Percentiles rank a stretch among this genome's conserved stretches.
Evolutionary conservation across 768 basidiomycete species (phyloP).

Genomic region (Plicaturopsis crispa): DNA sequence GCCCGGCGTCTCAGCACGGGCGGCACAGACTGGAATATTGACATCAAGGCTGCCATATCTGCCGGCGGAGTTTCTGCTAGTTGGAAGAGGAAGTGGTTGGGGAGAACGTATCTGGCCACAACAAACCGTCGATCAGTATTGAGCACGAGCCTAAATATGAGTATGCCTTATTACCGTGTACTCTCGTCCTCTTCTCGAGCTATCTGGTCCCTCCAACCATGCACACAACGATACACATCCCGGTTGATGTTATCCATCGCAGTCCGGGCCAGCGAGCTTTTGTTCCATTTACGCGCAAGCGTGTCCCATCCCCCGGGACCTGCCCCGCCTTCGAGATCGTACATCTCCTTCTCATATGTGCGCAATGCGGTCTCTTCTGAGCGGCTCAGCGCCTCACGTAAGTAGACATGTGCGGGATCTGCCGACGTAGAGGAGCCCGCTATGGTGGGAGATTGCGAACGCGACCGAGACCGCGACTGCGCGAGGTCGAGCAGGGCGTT

Average conservation of each 20-base stretch:
- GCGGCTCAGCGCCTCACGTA: slow-evolving; percentile 59
- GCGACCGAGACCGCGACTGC: slow-evolving; percentile 32
- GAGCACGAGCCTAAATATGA: too few species aligned
- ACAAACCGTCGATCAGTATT: neutral
- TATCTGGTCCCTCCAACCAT: slow-evolving; percentile 75
- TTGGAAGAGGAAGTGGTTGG: slow-evolving; percentile 68
- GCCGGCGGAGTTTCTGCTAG: slow-evolving; percentile 66
- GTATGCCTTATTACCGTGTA: slow-evolving; percentile 60
- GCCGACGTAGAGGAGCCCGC: slow-evolving; percentile 11
- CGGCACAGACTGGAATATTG: slow-evolving; percentile 52
- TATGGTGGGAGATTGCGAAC: slow-evolving; percentile 16
- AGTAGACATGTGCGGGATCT: slow-evolving; percentile 28
- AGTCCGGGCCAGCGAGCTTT: slow-evolving; percentile 32
- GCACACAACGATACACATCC: slow-evolving; percentile 63
- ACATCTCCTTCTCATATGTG: slow-evolving; percentile 60
- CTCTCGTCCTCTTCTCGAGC: slow-evolving; percentile 87
- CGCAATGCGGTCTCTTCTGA: slow-evolving; percentile 75
- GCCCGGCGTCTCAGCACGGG: slow-evolving; percentile 55
- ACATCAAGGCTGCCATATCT: slow-evolving; percentile 54
- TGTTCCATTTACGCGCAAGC: slow-evolving; percentile 80
- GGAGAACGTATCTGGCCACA: slow-evolving; percentile 54
- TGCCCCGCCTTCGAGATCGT: slow-evolving; percentile 55
- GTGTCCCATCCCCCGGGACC: slow-evolving; percentile 75
- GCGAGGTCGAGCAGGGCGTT: slow-evolving; percentile 76
- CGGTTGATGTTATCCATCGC: slow-evolving; percentile 34